Evolutionary conservation across 75 land plant genomes (phyloP).

Genomic region (Larix kaempferi): DNA sequence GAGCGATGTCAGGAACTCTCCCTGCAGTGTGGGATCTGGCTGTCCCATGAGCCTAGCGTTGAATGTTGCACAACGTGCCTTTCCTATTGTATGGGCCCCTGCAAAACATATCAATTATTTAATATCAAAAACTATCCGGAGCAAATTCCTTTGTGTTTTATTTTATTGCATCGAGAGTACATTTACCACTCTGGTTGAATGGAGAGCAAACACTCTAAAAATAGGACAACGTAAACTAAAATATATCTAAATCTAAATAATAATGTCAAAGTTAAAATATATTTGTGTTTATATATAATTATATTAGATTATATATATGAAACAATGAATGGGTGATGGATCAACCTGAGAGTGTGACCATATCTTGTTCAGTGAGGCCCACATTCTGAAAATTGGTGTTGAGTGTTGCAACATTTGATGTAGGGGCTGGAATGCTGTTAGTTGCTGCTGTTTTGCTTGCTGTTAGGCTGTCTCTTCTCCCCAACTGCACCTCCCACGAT

Average conservation of each 20-base stretch:
- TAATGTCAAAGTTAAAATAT: background rate
- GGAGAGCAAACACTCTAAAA: background rate
- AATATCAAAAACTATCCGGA: background rate
- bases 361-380: conserved; percentile 58
- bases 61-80: conserved; percentile 70
- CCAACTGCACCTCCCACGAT: conserved; percentile 51
- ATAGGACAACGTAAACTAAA: background rate
- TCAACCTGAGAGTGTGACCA: conserved; percentile 85
- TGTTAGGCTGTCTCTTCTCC: conserved; percentile 59
- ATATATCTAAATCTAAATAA: background rate
- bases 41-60: conserved; percentile 30
- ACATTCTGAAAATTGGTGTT: conserved; percentile 45
- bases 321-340: background rate
- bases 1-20: conserved; percentile 35
- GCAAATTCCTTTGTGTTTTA: background rate
- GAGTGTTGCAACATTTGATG: conserved; percentile 40
- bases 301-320: background rate
- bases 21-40: conserved; percentile 23
- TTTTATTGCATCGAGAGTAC: background rate
- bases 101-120: background rate
- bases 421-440: conserved; percentile 58
- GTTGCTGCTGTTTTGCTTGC: conserved; percentile 51
- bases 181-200: background rate
- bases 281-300: background rate
- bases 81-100: conserved; percentile 83